Base-by-base conservation (phyloP, 768 basidiomycete genomes). In the Rhodotorula paludigena region DNA sequence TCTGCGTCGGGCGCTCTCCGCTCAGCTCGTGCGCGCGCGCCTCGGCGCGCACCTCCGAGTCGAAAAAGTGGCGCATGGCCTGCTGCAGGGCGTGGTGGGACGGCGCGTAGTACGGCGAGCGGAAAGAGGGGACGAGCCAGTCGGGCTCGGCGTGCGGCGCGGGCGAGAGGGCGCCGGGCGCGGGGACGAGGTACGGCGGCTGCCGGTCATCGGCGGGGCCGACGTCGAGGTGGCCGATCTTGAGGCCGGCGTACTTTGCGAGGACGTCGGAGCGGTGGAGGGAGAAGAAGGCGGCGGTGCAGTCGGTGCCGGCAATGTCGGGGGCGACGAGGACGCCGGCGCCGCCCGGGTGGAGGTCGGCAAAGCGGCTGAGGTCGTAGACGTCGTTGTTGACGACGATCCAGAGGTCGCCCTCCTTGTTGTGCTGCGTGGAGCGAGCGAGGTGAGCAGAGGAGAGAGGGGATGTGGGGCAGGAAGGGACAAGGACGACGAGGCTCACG, bases 141-240 rank as follows among this genome's bases (percentile, higher is more conserved):
- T 85, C 86, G 8, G 92, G 89, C 76, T 94, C 92, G 0, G 85
- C 89, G 77, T 91, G 92, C 0, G 92, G 92, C 2, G 93, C 86
- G 39, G 80, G 79, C 71, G 86, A 88, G 59, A 88, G 71, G 64
- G 81, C 83, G 20, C 89, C 90, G 12, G 79, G 74, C n/a, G 78
- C 75, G 30, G 81, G 83, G 36, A 39, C 64, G 41, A 23, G 32
- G 35, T 33, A 35, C 35, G 35, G 33, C 4, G 35, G 10, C 16
- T 11, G 12, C 41, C 20, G 11, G 44, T 14, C 44, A 12, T 8
- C 11, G 44, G 47, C 10, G 42, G 47, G 10, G 35, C 42, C 6
- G 5, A 42, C n/a, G 6, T 44, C 57, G 63, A 69, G 48, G 3
- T 25, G 25, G 16, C 74, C 72, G 41, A 74, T 71, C 49, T 63